phyloP scores from a whole-genome alignment of 2,329 filamentous ascomycete genomes.

The Talaromyces sp. region DNA sequence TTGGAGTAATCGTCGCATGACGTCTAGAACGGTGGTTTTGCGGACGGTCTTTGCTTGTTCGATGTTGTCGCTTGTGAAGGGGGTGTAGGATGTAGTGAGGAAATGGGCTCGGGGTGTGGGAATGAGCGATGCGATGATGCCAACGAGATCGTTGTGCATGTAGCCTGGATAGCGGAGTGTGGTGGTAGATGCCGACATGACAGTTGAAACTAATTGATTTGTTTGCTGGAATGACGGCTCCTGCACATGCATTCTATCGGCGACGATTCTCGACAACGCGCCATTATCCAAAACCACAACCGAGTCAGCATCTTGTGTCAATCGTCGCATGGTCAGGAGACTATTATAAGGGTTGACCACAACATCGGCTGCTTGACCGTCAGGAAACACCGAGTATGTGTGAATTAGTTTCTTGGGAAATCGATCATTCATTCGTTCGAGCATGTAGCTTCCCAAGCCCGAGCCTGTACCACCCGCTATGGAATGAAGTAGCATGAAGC shows the following conservation, averaged over 20 bases:
- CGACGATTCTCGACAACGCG: constrained; percentile 86
- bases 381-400: constrained; percentile 97
- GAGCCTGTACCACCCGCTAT: constrained; percentile 97
- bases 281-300: constrained; percentile 95
- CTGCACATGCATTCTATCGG: constrained; percentile 89
- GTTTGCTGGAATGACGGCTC: constrained; percentile 96
- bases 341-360: constrained; percentile 99
- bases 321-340: constrained; percentile 79
- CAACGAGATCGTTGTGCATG: constrained; percentile 99
- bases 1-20: constrained; percentile 92
- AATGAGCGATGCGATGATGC: constrained; percentile 92
- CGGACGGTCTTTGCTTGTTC: constrained; percentile 96
- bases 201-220: constrained; percentile 93
- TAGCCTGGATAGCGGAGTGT: constrained; percentile 96
- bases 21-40: constrained; percentile 95
- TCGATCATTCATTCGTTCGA: constrained; percentile 92
- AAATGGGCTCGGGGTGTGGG: constrained; percentile 97
- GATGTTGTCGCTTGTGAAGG: constrained; percentile 93
- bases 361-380: constrained; percentile 84
- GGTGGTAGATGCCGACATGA: constrained; percentile 97
- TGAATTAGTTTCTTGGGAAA: constrained; percentile 99
- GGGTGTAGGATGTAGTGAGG: constrained; percentile 96
- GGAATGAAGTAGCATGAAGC: constrained; percentile 98
- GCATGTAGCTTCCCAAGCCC: constrained; percentile 88
- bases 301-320: constrained; percentile 95